Percentiles rank a stretch among this genome's conserved stretches.
These are phyloP conservation scores for Voacanga thouarsii DNA, from an alignment of 257 asterid genomes.

Conservation along the genomic window DNA sequence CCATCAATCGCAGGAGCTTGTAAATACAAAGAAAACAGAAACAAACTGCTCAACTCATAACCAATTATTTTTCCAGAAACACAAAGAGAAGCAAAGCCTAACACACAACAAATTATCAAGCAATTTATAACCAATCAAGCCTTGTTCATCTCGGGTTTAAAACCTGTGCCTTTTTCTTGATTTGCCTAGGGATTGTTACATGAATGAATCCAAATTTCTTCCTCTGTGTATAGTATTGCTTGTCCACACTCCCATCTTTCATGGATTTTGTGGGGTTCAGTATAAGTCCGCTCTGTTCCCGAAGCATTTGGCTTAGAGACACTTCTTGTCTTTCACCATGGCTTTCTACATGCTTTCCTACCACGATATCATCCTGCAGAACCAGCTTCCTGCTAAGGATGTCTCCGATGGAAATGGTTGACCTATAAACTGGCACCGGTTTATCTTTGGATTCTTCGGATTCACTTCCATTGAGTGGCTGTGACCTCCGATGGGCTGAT, in stretches of 20 bases:
- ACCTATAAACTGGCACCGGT: constrained; percentile 34
- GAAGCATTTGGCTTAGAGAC: constrained; percentile 82
- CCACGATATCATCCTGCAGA: constrained; percentile 43
- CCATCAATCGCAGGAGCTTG: not conserved
- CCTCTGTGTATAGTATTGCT: constrained; percentile 56
- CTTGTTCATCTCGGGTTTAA: constrained; percentile 26
- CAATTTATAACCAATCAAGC: not conserved
- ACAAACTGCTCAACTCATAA: not conserved
- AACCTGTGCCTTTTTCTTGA: constrained; percentile 60
- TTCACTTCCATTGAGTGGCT: constrained; percentile 25
- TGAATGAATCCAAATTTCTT: constrained; percentile 93
- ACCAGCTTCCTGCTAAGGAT: constrained; percentile 51
- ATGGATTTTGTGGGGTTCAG: constrained; percentile 40
- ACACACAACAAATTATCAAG: constrained; percentile 7
- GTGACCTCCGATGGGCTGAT: constrained; percentile 27
- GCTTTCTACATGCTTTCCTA: constrained; percentile 47
- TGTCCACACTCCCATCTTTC: constrained; percentile 43
- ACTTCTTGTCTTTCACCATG: constrained; percentile 45
- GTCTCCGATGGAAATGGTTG: constrained; percentile 61
- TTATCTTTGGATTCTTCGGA: constrained; percentile 20
- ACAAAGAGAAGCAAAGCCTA: constrained; percentile 18
- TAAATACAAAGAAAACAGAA: not conserved
- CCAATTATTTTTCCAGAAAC: constrained; percentile 4
- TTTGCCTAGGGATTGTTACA: constrained; percentile 59
- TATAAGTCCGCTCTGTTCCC: constrained; percentile 64